These are phyloP conservation scores for Peribolospora baueri DNA, from an alignment of 768 basidiomycete species.

Conservation along the genomic window DNA sequence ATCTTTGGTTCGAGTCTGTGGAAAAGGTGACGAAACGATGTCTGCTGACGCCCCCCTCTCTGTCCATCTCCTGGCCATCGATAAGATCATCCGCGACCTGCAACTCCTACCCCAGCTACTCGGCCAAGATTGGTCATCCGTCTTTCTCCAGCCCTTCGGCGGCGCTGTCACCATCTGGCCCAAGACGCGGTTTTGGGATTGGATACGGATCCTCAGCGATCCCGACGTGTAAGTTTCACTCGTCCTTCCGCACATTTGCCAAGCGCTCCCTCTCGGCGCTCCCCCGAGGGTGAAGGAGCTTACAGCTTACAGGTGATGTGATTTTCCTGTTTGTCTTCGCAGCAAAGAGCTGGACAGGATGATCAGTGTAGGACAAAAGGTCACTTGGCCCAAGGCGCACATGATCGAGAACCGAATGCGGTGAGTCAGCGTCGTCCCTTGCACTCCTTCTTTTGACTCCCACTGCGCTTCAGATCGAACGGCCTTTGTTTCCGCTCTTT, in stretches of 20 bases:
- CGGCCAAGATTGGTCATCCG: slow-evolving; percentile 87
- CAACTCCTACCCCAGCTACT: slow-evolving; percentile 81
- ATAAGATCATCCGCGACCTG: slow-evolving; percentile 67
- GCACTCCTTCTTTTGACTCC: neutral
- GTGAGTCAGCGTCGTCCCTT: slow-evolving; percentile 13
- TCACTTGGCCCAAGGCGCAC: slow-evolving; percentile 95
- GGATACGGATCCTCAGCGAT: slow-evolving; percentile 36
- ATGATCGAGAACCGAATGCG: slow-evolving; percentile 77
- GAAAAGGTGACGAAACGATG: no score
- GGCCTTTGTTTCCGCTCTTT: no score
- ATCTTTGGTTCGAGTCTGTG: neutral
- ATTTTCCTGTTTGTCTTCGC: no score
- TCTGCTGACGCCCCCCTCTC: no score
- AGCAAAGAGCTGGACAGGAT: slow-evolving; percentile 49
- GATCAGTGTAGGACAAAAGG: slow-evolving; percentile 62
- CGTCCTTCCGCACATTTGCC: neutral
- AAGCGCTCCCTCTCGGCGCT: slow-evolving; percentile 75
- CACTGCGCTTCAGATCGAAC: no score
- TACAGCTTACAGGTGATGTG: no score
- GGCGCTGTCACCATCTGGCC: slow-evolving; percentile 21
- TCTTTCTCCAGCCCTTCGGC: slow-evolving; percentile 63
- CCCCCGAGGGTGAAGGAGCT: slow-evolving; percentile 19
- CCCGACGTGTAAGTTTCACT: slow-evolving; percentile 1
- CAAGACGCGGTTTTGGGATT: slow-evolving; percentile 36
- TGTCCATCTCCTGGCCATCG: neutral